phyloP scores from a whole-genome alignment of 495 filamentous ascomycete genomes.

The Zalerion maritima region DNA sequence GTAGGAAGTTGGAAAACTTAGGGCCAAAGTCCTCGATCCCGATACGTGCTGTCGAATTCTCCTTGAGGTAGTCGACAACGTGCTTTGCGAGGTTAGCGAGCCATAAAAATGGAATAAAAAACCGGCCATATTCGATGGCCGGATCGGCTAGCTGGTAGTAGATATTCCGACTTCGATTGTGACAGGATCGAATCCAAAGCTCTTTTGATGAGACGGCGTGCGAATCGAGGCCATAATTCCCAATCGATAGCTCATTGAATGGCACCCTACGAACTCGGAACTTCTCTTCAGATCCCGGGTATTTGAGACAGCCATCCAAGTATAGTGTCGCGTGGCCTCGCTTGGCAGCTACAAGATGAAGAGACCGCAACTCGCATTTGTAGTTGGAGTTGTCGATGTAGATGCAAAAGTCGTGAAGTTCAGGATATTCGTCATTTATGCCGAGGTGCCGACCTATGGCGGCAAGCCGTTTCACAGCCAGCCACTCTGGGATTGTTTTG shows the following conservation, averaged over 20 bases:
- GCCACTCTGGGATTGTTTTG: too few relatives aligned
- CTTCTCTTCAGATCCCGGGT: conserved; percentile 20
- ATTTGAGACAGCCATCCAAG: conserved; percentile 45
- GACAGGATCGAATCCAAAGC: conserved; percentile 47
- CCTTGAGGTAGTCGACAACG: conserved; percentile 43
- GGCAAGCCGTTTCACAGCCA: too few relatives aligned
- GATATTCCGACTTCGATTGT: conserved; percentile 19
- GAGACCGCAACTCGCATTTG: conserved; percentile 31
- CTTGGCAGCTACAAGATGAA: conserved; percentile 34
- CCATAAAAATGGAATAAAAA: conserved; percentile 48
- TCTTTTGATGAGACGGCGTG: conserved; percentile 32
- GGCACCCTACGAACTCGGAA: conserved; percentile 38
- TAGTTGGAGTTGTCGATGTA: conserved; percentile 24
- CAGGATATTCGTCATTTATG: too few relatives aligned
- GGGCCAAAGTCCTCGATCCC: conserved; percentile 35
- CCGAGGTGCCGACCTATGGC: too few relatives aligned
- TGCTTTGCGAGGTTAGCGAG: conserved; percentile 51
- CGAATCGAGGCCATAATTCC: conserved; percentile 41
- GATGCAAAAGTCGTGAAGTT: conserved; percentile 35
- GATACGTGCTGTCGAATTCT: conserved; percentile 18
- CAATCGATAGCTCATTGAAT: conserved; percentile 45
- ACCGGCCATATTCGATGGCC: conserved; percentile 40
- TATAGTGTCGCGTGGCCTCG: conserved; percentile 19
- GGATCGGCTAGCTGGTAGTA: conserved; percentile 49
- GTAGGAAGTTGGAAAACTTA: conserved; percentile 41